phyloP scores from a whole-genome alignment of 768 basidiomycete genomes.

The Scleroderma citrinum region DNA sequence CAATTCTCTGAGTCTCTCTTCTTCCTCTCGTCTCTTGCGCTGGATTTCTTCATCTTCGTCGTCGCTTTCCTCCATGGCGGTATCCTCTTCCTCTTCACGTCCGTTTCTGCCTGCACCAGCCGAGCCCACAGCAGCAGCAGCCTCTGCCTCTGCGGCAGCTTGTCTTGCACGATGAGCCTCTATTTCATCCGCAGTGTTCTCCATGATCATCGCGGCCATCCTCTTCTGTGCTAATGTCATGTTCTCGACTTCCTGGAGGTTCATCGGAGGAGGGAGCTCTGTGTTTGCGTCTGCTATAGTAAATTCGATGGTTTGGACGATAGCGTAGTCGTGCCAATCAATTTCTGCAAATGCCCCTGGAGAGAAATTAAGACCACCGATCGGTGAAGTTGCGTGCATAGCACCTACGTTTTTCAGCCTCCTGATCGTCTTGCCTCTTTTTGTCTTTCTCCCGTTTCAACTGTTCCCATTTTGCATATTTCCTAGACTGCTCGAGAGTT shows the following conservation, averaged over 20 bases:
- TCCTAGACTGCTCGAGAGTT: slow-evolving; percentile 66
- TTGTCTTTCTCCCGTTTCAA: slow-evolving; percentile 79
- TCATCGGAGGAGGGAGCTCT: slow-evolving; percentile 96
- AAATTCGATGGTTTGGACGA: slow-evolving; percentile 97
- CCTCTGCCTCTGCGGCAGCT: slow-evolving; percentile 81
- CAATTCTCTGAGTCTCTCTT: slow-evolving; percentile 62
- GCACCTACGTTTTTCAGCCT: slow-evolving; percentile 80
- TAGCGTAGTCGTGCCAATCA: slow-evolving; percentile 99
- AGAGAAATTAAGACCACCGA: slow-evolving; percentile 7
- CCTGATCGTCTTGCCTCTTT: slow-evolving; percentile 83
- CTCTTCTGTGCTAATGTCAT: slow-evolving; percentile 97
- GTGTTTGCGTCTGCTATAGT: slow-evolving; percentile 86
- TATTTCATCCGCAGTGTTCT: slow-evolving; percentile 83
- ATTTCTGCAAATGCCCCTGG: slow-evolving; percentile 92
- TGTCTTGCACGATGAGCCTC: slow-evolving; percentile 77
- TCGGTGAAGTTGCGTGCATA: not conserved
- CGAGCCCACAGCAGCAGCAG: slow-evolving; percentile 70
- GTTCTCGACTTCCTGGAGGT: slow-evolving; percentile 86
- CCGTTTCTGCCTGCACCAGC: slow-evolving; percentile 33
- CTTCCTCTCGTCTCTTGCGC: slow-evolving; percentile 57
- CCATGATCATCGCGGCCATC: slow-evolving; percentile 98
- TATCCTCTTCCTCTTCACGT: slow-evolving; percentile 48
- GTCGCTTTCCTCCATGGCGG: slow-evolving; percentile 76
- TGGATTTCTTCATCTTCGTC: slow-evolving; percentile 70
- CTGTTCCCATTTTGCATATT: slow-evolving; percentile 86